Evolutionary conservation across 2,329 filamentous ascomycete species (phyloP).

Genomic region (Diatrype stigma): DNA sequence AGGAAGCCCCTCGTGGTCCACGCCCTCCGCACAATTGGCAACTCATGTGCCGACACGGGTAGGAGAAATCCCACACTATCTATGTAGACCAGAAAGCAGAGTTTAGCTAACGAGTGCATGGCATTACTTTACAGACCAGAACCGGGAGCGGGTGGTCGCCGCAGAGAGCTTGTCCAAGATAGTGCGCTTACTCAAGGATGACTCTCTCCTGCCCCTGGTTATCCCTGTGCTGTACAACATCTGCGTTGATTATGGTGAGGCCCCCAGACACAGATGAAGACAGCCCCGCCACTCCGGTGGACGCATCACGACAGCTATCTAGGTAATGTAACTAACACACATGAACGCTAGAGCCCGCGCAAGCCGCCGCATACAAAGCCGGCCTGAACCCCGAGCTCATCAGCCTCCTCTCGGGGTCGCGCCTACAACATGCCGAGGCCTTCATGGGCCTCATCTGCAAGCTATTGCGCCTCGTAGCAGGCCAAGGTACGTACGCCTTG

Average conservation of each 20-base stretch:
- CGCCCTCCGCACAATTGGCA: slow-evolving; percentile 54
- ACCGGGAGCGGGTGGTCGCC: slow-evolving; percentile 51
- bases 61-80: slow-evolving; percentile 7
- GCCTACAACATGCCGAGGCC: slow-evolving; percentile 35
- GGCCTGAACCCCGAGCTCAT: slow-evolving; percentile 47
- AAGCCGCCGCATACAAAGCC: slow-evolving; percentile 50
- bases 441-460: slow-evolving; percentile 53
- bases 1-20: slow-evolving; percentile 47
- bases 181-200: slow-evolving; percentile 43
- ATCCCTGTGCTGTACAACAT: slow-evolving; percentile 61
- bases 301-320: slow-evolving; percentile 6
- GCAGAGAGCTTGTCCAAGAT: slow-evolving; percentile 44
- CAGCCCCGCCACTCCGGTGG: neutral
- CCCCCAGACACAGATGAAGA: neutral
- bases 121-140: slow-evolving; percentile 49
- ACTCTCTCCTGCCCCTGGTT: slow-evolving; percentile 45
- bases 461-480: slow-evolving; percentile 49
- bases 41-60: slow-evolving; percentile 60
- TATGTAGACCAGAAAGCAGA: neutral
- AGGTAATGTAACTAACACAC: too few relatives aligned
- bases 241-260: slow-evolving; percentile 58
- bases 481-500: slow-evolving; percentile 37
- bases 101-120: neutral
- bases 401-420: slow-evolving; percentile 43
- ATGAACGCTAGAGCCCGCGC: slow-evolving; percentile 49